Evolutionary conservation across 1,284 basidiomycete species (phyloP), one percentile per base, ranked within the genome.

Genomic region (Papiliotrema nemorosa): DNA sequence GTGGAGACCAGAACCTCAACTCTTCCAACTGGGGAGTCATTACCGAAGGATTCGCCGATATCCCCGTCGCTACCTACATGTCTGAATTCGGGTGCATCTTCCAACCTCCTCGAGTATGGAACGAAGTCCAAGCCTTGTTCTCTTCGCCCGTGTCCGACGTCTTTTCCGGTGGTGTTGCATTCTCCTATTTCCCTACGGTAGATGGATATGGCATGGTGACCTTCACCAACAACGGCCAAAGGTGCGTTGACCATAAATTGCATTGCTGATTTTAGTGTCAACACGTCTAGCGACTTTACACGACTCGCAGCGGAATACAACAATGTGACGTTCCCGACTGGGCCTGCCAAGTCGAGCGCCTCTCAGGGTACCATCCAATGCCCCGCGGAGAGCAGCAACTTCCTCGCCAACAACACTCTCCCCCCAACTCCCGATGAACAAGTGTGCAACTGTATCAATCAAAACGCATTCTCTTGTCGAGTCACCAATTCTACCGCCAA

Each of bases 131-230:
- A 29, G 81, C 85, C n/a, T 78, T 96, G 18, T 87, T 86, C 69
- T 81, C 85, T 51, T 64, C 78, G 10, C 75, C 85, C 20, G 88
- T 91, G 80, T 81, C 84, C 12, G 74, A 84, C 56, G 83, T 86
- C 44, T 94, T 87, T 82, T 90, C 88, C 26, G 91, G 90, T 52
- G 91, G 88, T 44, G 67, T 96, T 37, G 91, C 91, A 1, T 94
- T 93, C 76, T 67, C 62, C 34, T 77, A 76, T 56, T 91, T 93
- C 80, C 84, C 86, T 2, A 88, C 88, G 7, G 57, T 69, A 20
- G 85, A 86, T 45, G 78, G 87, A 61, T 96, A 89, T 60, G 91
- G 90, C 18, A 87, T 94, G 79, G 85, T 90, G 56, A 86, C 79
- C 20, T 80, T 94, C 57, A 83, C 82, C 0, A 12, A 49, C 10